Evolutionary conservation across 129 eudicot species (phyloP).

Genomic region (Artemisia argyi): DNA sequence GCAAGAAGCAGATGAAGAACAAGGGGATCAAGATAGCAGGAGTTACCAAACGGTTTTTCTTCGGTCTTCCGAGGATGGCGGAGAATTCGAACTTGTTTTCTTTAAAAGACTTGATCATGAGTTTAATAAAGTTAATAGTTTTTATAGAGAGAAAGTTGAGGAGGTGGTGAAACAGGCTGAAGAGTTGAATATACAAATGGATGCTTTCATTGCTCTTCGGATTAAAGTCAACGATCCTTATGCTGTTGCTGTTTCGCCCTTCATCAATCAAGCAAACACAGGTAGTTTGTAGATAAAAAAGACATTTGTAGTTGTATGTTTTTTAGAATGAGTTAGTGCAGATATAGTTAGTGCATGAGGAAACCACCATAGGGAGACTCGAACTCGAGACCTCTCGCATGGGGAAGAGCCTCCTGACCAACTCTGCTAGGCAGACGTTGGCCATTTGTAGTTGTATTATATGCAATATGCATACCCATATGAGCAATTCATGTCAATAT

Average conservation of each 20-base stretch:
- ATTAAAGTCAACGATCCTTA: conserved; percentile 26
- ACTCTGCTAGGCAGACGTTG: no score
- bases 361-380: no score
- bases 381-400: no score
- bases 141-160: conserved; percentile 50
- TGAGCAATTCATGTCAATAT: no score
- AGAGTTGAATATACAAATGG: conserved; percentile 64
- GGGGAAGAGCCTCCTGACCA: no score
- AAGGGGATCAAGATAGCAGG: conserved; percentile 14
- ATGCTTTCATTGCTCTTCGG: conserved; percentile 60
- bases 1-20: conserved; percentile 34
- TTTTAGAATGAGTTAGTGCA: no score
- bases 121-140: conserved; percentile 54
- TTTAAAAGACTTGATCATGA: conserved; percentile 55
- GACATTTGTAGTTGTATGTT: no score
- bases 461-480: no score
- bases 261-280: conserved; percentile 27
- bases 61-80: conserved; percentile 50
- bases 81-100: conserved; percentile 51
- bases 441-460: no score
- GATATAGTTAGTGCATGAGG: no score
- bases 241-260: conserved; percentile 14
- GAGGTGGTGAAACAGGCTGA: conserved; percentile 54
- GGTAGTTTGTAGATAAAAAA: conserved; percentile 12
- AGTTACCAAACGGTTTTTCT: conserved; percentile 54